A percentile compares a stretch with the other conserved stretches of the same genome.
These are phyloP conservation scores for Saccharomycopsis fermentans DNA, from an alignment of 805 yeast species.

Conservation along the genomic window DNA sequence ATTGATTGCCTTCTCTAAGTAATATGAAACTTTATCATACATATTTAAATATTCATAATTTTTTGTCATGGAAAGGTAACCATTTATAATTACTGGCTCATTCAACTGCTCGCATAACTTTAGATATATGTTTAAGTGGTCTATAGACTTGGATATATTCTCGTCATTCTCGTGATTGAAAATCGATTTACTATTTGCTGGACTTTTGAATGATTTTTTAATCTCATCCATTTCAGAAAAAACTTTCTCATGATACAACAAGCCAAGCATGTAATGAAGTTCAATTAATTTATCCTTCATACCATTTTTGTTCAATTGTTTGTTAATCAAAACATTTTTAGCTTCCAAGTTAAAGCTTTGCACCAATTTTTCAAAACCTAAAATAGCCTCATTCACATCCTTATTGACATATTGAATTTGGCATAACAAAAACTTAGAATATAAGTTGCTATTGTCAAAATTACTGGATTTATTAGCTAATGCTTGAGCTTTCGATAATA, in stretches of 20 bases:
- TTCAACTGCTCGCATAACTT: constrained; percentile 43
- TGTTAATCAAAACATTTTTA: not conserved
- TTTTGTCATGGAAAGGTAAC: constrained; percentile 57
- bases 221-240: constrained; percentile 16
- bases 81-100: constrained; percentile 53
- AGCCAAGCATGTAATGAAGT: constrained; percentile 65
- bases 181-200: constrained; percentile 18
- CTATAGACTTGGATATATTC: constrained; percentile 43
- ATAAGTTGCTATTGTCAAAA: constrained; percentile 50
- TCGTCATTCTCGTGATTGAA: constrained; percentile 23
- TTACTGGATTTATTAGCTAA: constrained; percentile 64
- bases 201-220: constrained; percentile 2
- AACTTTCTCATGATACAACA: constrained; percentile 51
- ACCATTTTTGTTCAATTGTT: not conserved
- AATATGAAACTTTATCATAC: constrained; percentile 54
- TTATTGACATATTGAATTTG: constrained; percentile 73
- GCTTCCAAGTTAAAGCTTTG: constrained; percentile 25
- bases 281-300: constrained; percentile 58
- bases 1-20: constrained; percentile 51
- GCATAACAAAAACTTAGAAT: constrained; percentile 75
- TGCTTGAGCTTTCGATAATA: constrained; percentile 52
- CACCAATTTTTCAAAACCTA: constrained; percentile 69
- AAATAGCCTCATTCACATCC: constrained; percentile 70
- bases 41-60: constrained; percentile 57
- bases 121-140: constrained; percentile 59